phyloP scores from a whole-genome alignment of 345 rosid species.

The Angophora floribunda region DNA sequence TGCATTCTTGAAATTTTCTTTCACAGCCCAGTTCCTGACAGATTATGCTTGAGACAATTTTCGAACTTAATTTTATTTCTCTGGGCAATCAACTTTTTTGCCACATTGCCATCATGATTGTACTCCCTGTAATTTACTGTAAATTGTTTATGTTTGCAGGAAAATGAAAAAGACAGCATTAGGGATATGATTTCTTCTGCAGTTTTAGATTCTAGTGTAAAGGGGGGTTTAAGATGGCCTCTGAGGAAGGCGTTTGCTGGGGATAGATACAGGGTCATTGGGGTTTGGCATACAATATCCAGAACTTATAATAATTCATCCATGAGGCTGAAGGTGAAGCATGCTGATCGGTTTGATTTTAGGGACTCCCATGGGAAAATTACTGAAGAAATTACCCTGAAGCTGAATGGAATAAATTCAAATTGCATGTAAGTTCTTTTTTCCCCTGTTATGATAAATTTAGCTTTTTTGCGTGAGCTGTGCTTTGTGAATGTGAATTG shows the following conservation, averaged over 20 bases:
- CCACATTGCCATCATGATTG: not conserved
- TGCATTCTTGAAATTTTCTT: not conserved
- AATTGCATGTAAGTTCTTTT: conserved; percentile 7
- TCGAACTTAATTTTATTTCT: not conserved
- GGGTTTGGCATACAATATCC: conserved; percentile 33
- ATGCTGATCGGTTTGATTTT: conserved; percentile 51
- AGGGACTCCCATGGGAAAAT: conserved; percentile 22
- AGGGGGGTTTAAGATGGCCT: conserved; percentile 75
- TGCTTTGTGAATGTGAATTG: not conserved
- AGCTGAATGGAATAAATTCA: conserved; percentile 39
- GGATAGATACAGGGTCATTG: conserved; percentile 32
- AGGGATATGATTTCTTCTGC: conserved; percentile 36
- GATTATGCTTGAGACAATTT: not conserved
- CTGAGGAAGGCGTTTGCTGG: conserved; percentile 26
- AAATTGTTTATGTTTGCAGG: conserved; percentile 21
- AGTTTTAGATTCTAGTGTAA: conserved; percentile 42
- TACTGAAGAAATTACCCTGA: conserved; percentile 29
- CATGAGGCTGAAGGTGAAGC: conserved; percentile 36
- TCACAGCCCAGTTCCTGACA: not conserved
- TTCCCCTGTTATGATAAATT: not conserved
- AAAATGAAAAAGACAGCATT: conserved; percentile 38
- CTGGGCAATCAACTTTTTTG: not conserved
- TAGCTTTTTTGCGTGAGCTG: not conserved
- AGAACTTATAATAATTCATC: conserved; percentile 28
- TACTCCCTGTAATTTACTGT: not conserved